Percentiles rank a stretch among this genome's conserved stretches.
phyloP scores from a whole-genome alignment of 2,329 filamentous ascomycete genomes.

The Simplicillium sp. region DNA sequence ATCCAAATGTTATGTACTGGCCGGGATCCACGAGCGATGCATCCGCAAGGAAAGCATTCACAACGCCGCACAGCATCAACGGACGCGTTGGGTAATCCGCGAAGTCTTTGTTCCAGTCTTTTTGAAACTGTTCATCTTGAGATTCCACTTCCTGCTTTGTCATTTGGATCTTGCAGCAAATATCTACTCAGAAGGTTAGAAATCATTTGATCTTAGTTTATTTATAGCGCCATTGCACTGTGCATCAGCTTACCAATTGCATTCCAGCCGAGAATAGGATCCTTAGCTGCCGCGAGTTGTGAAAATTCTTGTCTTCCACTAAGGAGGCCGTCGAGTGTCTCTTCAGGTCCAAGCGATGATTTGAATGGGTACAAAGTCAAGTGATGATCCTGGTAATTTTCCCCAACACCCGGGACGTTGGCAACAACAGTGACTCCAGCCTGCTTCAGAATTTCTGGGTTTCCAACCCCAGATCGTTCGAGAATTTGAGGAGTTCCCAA shows the following conservation, averaged over 20 bases:
- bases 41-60: constrained; percentile 19
- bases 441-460: constrained; percentile 27
- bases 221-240: background rate
- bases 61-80: constrained; percentile 12
- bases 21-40: constrained; percentile 20
- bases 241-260: constrained; percentile 18
- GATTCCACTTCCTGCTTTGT: constrained; percentile 38
- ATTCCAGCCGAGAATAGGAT: constrained; percentile 42
- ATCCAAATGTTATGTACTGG: constrained; percentile 41
- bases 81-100: constrained; percentile 14
- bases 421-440: constrained; percentile 37
- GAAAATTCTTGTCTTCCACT: constrained; percentile 10
- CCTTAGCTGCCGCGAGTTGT: constrained; percentile 12
- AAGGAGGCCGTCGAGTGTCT: constrained; percentile 29
- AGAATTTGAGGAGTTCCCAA: constrained; percentile 41
- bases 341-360: constrained; percentile 29
- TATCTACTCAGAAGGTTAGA: constrained; percentile 20
- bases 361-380: constrained; percentile 40
- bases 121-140: constrained; percentile 39
- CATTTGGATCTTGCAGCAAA: constrained; percentile 42
- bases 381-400: constrained; percentile 35
- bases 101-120: constrained; percentile 43
- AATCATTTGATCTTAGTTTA: background rate
- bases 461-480: constrained; percentile 49
- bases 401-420: constrained; percentile 39